These are phyloP conservation scores for Aspergillus neotritici DNA, from an alignment of 2,329 filamentous ascomycete species.

Conservation along the genomic window DNA sequence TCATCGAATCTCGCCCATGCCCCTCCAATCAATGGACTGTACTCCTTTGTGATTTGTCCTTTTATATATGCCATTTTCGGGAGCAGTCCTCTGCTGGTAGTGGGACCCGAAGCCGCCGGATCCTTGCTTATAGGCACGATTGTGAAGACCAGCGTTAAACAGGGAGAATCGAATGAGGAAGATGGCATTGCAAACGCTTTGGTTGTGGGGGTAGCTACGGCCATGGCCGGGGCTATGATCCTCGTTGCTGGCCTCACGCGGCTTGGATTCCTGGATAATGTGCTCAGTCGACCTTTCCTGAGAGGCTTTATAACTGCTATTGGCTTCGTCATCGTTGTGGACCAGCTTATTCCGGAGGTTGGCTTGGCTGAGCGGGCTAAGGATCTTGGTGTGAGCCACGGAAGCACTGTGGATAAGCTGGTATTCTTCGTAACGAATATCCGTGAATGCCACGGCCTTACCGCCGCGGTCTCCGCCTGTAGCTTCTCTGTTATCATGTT, in stretches of 20 bases:
- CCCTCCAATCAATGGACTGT: constrained; percentile 87
- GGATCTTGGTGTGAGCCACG: constrained; percentile 61
- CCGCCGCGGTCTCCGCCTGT: constrained; percentile 66
- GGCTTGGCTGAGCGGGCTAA: constrained; percentile 66
- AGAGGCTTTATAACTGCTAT: constrained; percentile 96
- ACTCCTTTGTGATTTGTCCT: constrained; percentile 89
- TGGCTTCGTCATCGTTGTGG: constrained; percentile 90
- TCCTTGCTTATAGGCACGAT: constrained; percentile 85
- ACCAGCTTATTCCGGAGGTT: constrained; percentile 87
- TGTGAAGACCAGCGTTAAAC: constrained; percentile 69
- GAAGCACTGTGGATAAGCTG: constrained; percentile 80
- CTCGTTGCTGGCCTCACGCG: constrained; percentile 79
- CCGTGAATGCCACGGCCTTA: constrained; percentile 64
- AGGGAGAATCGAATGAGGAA: constrained; percentile 59
- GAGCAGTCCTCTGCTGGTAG: constrained; percentile 86
- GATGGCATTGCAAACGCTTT: constrained; percentile 69
- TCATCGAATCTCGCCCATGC: constrained; percentile 89
- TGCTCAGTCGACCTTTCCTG: constrained; percentile 85
- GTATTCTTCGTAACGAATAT: constrained; percentile 68
- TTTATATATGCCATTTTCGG: constrained; percentile 86
- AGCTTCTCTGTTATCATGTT: constrained; percentile 87
- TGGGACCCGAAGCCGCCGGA: constrained; percentile 90
- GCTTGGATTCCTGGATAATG: constrained; percentile 88
- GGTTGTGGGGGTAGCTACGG: constrained; percentile 81
- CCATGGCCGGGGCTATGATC: constrained; percentile 81